These are phyloP conservation scores for Cryomyces minteri DNA, from an alignment of 495 filamentous ascomycete genomes.

Conservation along the genomic window DNA sequence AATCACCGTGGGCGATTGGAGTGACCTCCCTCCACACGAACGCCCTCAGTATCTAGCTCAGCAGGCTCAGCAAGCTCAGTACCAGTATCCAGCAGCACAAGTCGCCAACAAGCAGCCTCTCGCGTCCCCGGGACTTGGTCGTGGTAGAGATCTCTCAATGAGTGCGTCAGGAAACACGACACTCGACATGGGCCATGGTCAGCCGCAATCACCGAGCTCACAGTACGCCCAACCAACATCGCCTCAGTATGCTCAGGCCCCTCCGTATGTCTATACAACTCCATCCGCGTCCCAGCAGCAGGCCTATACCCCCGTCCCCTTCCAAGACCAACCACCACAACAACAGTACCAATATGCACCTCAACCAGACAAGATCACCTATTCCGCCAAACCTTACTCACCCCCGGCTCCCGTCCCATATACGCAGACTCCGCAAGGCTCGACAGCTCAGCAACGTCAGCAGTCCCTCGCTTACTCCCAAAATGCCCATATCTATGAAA, in stretches of 20 bases:
- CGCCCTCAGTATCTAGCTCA: constrained; percentile 16
- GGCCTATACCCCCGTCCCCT: no score
- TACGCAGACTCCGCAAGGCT: neutral
- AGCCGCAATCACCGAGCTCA: neutral
- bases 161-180: constrained; percentile 1
- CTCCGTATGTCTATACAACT: neutral
- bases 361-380: constrained; percentile 15
- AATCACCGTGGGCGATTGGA: constrained; percentile 18
- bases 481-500: constrained; percentile 5
- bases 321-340: neutral
- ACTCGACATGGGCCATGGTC: constrained; percentile 4
- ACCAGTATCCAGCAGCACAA: neutral
- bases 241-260: neutral
- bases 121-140: neutral
- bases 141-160: neutral
- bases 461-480: neutral
- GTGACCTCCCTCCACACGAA: constrained; percentile 18
- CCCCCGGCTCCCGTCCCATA: constrained; percentile 3
- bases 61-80: neutral
- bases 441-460: constrained; percentile 1
- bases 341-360: constrained; percentile 6
- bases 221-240: neutral
- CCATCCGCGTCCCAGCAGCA: neutral
- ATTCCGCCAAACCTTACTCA: constrained; percentile 6
- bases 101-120: neutral